Base-by-base conservation (phyloP, 1,284 basidiomycete genomes). In the Rhodofomes roseus region DNA sequence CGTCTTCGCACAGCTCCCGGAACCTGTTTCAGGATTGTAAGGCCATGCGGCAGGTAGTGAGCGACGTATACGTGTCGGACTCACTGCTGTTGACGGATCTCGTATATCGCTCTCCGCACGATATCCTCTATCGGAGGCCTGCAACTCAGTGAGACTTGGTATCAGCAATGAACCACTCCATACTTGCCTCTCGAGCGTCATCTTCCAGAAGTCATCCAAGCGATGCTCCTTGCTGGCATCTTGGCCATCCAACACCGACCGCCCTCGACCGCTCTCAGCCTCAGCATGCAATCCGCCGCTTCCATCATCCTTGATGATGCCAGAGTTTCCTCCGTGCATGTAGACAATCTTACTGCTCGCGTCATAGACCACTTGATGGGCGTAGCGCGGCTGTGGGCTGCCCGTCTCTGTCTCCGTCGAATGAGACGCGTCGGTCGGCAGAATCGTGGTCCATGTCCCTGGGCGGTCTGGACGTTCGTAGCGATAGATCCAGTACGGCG, bases 311-410 rank as follows among this genome's bases (percentile, higher is more conserved):
- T 34, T 44, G 8, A 62, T 61, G 2, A 71, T 60, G 0, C 85
- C 85, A 2, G 81, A 80, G 71, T 89, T 90, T 39, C 90, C 90
- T 4, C 89, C 90, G 63, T 91, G 87, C 73, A 92, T 76, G 65
- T 82, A 92, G 4, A 85, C 74, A 31, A 75, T 79, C 62, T 78
- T 81, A 36, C 81, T 81, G 31, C 68, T 72, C 0, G 79, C 73
- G 65, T 90, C 84, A 64, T 90, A 92, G 36, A 88, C 87, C 9
- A 90, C 82, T 68, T 92, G 87, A 67, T 91, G 88, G 5, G 89
- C 90, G 66, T 87, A 90, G 55, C 90, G 77, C 1, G 89, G 62
- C 36, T 64, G 62, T 5, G 70, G 69, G 29, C 55, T 57, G 4
- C 55, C 57, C 2, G 56, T 16, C 4, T 61, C 53, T 27, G 56